Conservation (phyloP, 192 early-diverging fungal species). For the Entomortierella lignicola region DNA sequence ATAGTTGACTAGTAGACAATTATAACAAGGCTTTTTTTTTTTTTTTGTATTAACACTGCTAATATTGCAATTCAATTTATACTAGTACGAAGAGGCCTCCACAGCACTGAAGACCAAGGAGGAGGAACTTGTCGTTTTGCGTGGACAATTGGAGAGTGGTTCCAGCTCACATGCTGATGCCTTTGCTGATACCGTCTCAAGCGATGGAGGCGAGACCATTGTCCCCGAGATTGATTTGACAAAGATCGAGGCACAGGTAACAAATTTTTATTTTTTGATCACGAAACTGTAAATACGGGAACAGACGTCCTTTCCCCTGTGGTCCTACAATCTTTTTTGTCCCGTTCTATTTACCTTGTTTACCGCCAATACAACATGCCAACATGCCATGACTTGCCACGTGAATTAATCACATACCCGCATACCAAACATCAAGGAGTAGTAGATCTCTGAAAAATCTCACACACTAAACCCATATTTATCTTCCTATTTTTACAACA, state of each 20-base stretch:
- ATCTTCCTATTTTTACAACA: not conserved
- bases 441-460: not conserved
- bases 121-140: constrained; percentile 33
- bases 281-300: constrained; percentile 1
- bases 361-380: not conserved
- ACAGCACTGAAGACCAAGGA: constrained; percentile 34
- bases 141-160: constrained; percentile 27
- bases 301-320: not conserved
- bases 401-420: constrained; percentile 7
- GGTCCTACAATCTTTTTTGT: not conserved
- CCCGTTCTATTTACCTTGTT: not conserved
- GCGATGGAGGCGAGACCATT: constrained; percentile 50
- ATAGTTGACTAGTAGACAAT: too few species aligned
- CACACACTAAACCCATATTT: not conserved
- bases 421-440: not conserved
- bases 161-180: constrained; percentile 37
- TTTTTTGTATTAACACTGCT: too few species aligned
- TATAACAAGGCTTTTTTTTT: too few species aligned
- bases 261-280: constrained; percentile 7
- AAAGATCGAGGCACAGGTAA: constrained; percentile 53
- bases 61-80: not conserved
- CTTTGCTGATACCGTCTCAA: constrained; percentile 45
- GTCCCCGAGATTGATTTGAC: constrained; percentile 50
- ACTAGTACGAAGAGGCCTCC: constrained; percentile 42
- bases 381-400: constrained; percentile 14